Evolutionary conservation across 2,329 filamentous ascomycete species (phyloP).

Genomic region (Trichoderma cornu-damae): DNA sequence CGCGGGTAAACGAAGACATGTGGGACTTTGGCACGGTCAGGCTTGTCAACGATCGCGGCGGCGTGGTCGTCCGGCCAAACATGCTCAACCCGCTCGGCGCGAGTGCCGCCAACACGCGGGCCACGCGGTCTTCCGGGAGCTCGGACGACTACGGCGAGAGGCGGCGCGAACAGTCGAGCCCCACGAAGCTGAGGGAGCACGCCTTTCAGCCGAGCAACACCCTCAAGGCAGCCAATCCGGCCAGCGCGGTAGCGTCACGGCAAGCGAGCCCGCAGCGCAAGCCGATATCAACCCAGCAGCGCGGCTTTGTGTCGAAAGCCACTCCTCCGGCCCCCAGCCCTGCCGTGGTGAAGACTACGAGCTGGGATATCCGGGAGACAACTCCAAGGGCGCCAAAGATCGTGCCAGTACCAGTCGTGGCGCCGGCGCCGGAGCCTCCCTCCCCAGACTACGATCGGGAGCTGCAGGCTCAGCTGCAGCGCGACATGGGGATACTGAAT

Average conservation of each 20-base stretch:
- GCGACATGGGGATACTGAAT: slow-evolving; percentile 55
- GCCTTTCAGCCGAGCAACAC: slow-evolving; percentile 47
- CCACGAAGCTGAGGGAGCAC: slow-evolving; percentile 48
- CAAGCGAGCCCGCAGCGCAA: slow-evolving; percentile 58
- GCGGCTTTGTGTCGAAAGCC: slow-evolving; percentile 45
- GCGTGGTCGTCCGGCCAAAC: slow-evolving; percentile 51
- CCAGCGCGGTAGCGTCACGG: slow-evolving; percentile 45
- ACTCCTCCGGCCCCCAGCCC: slow-evolving; percentile 55
- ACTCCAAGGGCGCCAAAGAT: slow-evolving; percentile 44
- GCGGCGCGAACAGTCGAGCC: slow-evolving; percentile 44
- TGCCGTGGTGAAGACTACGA: slow-evolving; percentile 30
- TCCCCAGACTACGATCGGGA: slow-evolving; percentile 58
- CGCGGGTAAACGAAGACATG: slow-evolving; percentile 69
- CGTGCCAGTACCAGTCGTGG: slow-evolving; percentile 33
- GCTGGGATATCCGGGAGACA: slow-evolving; percentile 34
- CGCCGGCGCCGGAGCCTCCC: slow-evolving; percentile 42
- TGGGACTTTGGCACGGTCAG: slow-evolving; percentile 98
- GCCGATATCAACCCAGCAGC: slow-evolving; percentile 37
- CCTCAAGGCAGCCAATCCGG: slow-evolving; percentile 46
- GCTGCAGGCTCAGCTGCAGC: slow-evolving; percentile 58
- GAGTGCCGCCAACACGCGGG: slow-evolving; percentile 70
- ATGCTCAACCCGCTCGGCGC: slow-evolving; percentile 67
- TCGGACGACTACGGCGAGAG: slow-evolving; percentile 49
- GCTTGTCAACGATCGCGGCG: slow-evolving; percentile 64
- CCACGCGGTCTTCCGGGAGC: slow-evolving; percentile 47